Evolutionary conservation across 768 basidiomycete genomes (phyloP), one percentile per base, ranked within the genome.

Genomic region (Mycena floridula): DNA sequence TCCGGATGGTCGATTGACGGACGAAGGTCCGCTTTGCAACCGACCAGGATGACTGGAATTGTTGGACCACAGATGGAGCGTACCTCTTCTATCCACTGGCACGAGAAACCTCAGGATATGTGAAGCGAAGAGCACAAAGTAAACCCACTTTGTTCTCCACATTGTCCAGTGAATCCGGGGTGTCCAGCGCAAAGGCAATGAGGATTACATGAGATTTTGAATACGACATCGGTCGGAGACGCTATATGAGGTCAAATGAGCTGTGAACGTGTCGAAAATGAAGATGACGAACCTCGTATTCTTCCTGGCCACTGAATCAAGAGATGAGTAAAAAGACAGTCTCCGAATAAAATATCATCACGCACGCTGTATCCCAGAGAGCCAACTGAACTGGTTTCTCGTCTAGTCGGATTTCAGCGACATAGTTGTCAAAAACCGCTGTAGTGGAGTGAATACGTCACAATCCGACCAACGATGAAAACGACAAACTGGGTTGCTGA

Each of bases 381-480:
- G 96, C 95, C 47, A 98, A 67, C 63, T 98, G 94, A 15, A 99
- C 91, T 27, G 94, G 90, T 65, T 98, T 98, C 53, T 93, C 93
- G 65, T 99, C 96, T 43, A 99, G 73, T 54, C 91, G 76, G 58
- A 99, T 97, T 73, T 99, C 96, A 38, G 96, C 95, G 52, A 98
- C 95, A 67, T 95, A 97, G 60, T 98, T 99, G 66, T 97, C 94
- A 58, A 97, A 97, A 41, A 97, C 87, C 53, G 93, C 93, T 94
- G 63, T 28, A 49, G 44, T 50, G n/a, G 25, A 43, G 44, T 51
- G 39, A 50, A 25, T 46, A 41, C 52, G 51, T 48, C 44, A 50
- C 39, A 43, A 43, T 36, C 40, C 45, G 28, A 30, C 41, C 37
- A 52, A 46, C 39, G 53, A 52, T 50, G 43, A 43, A 49, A 52